Conservation (phyloP, 805 yeast genomes). For the Wickerhamomyces canadensis region DNA sequence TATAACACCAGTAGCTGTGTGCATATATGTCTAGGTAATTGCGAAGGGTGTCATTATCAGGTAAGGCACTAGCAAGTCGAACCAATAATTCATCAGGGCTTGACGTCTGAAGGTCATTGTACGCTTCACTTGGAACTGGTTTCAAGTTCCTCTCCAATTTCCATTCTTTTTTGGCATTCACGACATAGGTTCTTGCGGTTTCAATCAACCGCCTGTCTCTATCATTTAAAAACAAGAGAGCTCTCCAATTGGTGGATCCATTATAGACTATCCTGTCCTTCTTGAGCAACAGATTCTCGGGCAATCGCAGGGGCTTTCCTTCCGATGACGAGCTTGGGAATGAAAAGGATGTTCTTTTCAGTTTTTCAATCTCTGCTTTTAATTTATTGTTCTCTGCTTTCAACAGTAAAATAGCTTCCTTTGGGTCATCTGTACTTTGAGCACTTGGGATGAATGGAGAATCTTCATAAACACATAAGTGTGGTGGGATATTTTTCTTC, state of each 20-base stretch:
- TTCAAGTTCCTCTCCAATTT: constrained; percentile 10
- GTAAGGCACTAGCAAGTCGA: constrained; percentile 14
- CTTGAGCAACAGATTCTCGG: constrained; percentile 6
- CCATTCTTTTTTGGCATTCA: constrained; percentile 20
- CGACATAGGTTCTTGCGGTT: constrained; percentile 8
- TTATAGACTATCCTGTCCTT: constrained; percentile 10
- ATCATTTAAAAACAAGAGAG: constrained; percentile 6
- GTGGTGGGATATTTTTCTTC: constrained; percentile 17
- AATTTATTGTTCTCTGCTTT: constrained; percentile 15
- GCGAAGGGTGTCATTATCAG: constrained; percentile 13
- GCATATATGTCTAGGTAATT: constrained; percentile 12
- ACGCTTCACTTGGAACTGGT: constrained; percentile 5
- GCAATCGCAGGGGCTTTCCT: constrained; percentile 4
- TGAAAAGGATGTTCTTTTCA: constrained; percentile 3
- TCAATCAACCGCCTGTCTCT: constrained; percentile 6
- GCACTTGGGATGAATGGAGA: constrained; percentile 26
- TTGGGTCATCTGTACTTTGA: constrained; percentile 11
- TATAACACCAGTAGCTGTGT: constrained; percentile 13
- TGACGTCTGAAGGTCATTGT: constrained; percentile 5
- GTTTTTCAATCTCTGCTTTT: constrained; percentile 11
- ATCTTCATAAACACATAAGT: constrained; percentile 21
- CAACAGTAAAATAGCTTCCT: constrained; percentile 10
- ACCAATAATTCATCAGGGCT: constrained; percentile 10
- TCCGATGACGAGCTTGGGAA: neutral
- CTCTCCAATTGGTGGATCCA: constrained; percentile 21